Evolutionary conservation across 164 flowering plant species (phyloP).

Genomic region (Nelumbo lutea): DNA sequence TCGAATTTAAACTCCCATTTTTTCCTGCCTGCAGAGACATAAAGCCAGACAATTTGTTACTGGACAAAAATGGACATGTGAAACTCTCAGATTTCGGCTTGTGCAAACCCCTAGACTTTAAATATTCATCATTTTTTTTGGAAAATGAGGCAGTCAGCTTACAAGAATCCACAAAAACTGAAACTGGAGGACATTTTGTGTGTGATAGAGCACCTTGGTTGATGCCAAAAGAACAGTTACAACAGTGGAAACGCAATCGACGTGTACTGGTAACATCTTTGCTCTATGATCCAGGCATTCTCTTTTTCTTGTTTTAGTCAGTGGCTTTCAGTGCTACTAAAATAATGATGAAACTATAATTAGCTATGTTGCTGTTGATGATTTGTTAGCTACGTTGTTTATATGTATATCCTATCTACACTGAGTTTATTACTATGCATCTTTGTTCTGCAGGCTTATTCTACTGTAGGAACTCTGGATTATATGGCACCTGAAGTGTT

Average conservation of each 20-base stretch:
- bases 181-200: conserved; percentile 38
- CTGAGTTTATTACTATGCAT: neutral
- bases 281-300: neutral
- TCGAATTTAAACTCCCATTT: conserved; percentile 9
- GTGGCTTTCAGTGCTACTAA: neutral
- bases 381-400: too few relatives aligned
- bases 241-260: conserved; percentile 84
- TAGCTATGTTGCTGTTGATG: neutral
- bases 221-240: conserved; percentile 77
- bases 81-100: conserved; percentile 97
- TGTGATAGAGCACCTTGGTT: conserved; percentile 50
- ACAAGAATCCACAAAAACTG: conserved; percentile 37
- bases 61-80: conserved; percentile 88
- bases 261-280: conserved; percentile 63
- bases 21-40: conserved; percentile 62
- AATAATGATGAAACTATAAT: neutral
- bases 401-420: too few relatives aligned
- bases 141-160: conserved; percentile 49
- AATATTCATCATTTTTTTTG: conserved; percentile 56
- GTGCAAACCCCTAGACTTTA: conserved; percentile 82
- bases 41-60: conserved; percentile 87
- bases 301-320: neutral
- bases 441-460: conserved; percentile 60
- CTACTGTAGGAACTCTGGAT: conserved; percentile 91
- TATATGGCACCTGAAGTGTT: conserved; percentile 96